These are phyloP conservation scores for Kondoa malvinella DNA, from an alignment of 768 basidiomycete species.

Conservation along the genomic window DNA sequence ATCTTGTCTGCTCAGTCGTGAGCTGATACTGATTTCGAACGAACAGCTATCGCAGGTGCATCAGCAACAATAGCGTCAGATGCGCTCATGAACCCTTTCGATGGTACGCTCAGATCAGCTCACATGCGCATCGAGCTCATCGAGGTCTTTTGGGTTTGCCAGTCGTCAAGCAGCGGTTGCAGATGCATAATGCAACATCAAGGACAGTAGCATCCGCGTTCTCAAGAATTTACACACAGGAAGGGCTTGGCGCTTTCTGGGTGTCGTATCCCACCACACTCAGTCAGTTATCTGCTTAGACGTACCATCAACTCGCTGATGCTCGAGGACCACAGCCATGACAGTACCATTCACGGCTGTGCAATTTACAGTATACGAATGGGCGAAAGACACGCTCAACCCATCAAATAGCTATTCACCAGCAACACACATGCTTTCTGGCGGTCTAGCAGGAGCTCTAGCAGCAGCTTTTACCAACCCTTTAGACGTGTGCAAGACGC, in stretches of 20 bases:
- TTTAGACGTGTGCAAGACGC: slow-evolving; percentile 91
- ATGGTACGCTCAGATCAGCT: slow-evolving; percentile 45
- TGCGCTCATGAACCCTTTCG: slow-evolving; percentile 98
- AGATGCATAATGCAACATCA: slow-evolving; percentile 82
- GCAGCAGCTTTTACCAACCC: slow-evolving; percentile 93
- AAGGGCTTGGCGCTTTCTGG: slow-evolving; percentile 85
- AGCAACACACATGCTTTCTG: slow-evolving; percentile 75
- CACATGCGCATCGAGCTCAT: not conserved
- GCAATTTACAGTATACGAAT: slow-evolving; percentile 92
- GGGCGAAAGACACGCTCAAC: slow-evolving; percentile 69
- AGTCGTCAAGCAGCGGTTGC: slow-evolving; percentile 99
- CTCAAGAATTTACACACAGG: slow-evolving; percentile 59
- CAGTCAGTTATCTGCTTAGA: not conserved
- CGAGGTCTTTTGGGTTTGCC: slow-evolving; percentile 4
- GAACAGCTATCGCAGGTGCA: slow-evolving; percentile 75
- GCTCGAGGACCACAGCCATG: slow-evolving; percentile 42
- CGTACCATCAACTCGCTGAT: not conserved
- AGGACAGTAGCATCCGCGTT: slow-evolving; percentile 75
- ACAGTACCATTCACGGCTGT: slow-evolving; percentile 96
- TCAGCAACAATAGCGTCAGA: slow-evolving; percentile 86
- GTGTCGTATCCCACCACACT: slow-evolving; percentile 97
- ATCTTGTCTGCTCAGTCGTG: not conserved
- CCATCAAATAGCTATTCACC: slow-evolving; percentile 77
- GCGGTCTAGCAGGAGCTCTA: slow-evolving; percentile 78
- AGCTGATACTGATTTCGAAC: not conserved